These are phyloP conservation scores for Pleurostoma richardsiae DNA, from an alignment of 2,329 filamentous ascomycete species.

Conservation along the genomic window DNA sequence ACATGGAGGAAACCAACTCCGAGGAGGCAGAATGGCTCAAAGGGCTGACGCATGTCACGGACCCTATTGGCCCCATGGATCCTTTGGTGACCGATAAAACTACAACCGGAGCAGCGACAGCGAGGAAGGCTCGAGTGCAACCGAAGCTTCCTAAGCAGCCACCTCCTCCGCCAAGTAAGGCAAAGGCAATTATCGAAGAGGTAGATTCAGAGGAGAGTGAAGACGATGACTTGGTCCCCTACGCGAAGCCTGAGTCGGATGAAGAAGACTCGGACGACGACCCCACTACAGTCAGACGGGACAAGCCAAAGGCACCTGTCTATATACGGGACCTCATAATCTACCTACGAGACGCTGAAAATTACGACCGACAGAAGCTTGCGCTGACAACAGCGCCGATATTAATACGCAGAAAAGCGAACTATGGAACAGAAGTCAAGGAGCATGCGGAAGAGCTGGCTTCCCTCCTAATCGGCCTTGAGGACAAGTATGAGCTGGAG, in stretches of 20 bases:
- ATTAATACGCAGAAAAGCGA: conserved; percentile 82
- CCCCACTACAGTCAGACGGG: conserved; percentile 75
- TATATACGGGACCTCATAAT: conserved; percentile 82
- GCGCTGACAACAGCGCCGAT: conserved; percentile 71
- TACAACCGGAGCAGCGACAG: conserved; percentile 7
- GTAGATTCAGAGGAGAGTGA: conserved; percentile 56
- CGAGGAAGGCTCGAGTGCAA: conserved; percentile 16
- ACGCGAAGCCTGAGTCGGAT: conserved; percentile 83
- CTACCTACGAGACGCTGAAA: conserved; percentile 75
- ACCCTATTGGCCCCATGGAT: conserved; percentile 55
- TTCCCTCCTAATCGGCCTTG: conserved; percentile 68
- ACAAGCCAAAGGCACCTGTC: conserved; percentile 80
- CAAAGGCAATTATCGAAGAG: conserved; percentile 55
- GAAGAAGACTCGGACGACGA: conserved; percentile 91
- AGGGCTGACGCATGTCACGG: conserved; percentile 55
- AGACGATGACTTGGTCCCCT: conserved; percentile 66
- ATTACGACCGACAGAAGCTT: conserved; percentile 78
- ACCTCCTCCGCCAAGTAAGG: conserved; percentile 24
- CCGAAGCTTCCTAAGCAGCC: conserved; percentile 18
- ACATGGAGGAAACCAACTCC: conserved; percentile 71
- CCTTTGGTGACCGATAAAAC: conserved; percentile 30
- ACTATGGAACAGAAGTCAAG: conserved; percentile 81
- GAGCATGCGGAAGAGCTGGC: conserved; percentile 82
- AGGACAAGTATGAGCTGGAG: conserved; percentile 80
- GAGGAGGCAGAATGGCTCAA: conserved; percentile 75